These are phyloP conservation scores for Talaromyces sp. DNA, from an alignment of 2,329 filamentous ascomycete species.

Conservation along the genomic window DNA sequence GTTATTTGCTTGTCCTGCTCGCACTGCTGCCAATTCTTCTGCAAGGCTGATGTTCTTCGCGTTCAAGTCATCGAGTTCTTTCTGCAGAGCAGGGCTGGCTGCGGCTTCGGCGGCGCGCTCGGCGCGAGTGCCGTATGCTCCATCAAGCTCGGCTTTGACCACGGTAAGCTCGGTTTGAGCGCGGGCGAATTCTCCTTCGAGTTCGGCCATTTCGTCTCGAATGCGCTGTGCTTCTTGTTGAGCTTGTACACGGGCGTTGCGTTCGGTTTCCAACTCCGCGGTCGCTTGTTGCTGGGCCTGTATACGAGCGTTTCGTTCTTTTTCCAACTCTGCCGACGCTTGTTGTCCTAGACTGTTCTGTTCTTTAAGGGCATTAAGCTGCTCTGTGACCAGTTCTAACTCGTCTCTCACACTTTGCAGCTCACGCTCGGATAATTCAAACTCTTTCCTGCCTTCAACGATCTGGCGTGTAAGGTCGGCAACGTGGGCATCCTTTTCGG, in stretches of 20 bases:
- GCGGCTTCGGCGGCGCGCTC: slow-evolving; percentile 63
- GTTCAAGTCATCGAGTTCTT: slow-evolving; percentile 53
- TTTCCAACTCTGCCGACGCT: slow-evolving; percentile 21
- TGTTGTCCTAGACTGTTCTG: slow-evolving; percentile 27
- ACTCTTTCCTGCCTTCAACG: slow-evolving; percentile 58
- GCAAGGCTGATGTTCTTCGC: slow-evolving; percentile 42
- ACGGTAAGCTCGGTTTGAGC: slow-evolving; percentile 80
- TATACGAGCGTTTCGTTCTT: slow-evolving; percentile 23
- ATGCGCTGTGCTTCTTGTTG: slow-evolving; percentile 28
- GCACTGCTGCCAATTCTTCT: slow-evolving; percentile 42
- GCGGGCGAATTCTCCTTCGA: slow-evolving; percentile 60
- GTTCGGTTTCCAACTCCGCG: slow-evolving; percentile 4
- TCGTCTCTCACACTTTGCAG: slow-evolving; percentile 34
- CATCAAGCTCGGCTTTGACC: slow-evolving; percentile 82
- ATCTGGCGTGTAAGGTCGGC: slow-evolving; percentile 41
- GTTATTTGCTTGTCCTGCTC: slow-evolving; percentile 25
- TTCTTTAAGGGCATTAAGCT: slow-evolving; percentile 37
- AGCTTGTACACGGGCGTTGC: slow-evolving; percentile 13
- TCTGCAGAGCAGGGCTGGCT: slow-evolving; percentile 52
- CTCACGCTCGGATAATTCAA: slow-evolving; percentile 48
- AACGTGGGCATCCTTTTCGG: slow-evolving; percentile 45
- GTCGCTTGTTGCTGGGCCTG: slow-evolving; percentile 27
- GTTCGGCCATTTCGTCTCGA: slow-evolving; percentile 45
- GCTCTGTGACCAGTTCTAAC: slow-evolving; percentile 35
- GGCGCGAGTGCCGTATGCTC: slow-evolving; percentile 77